Percentiles rank a stretch among this genome's conserved stretches.
phyloP scores from a whole-genome alignment of 352 stramenopile genomes.

The Phytopythium litorale region DNA sequence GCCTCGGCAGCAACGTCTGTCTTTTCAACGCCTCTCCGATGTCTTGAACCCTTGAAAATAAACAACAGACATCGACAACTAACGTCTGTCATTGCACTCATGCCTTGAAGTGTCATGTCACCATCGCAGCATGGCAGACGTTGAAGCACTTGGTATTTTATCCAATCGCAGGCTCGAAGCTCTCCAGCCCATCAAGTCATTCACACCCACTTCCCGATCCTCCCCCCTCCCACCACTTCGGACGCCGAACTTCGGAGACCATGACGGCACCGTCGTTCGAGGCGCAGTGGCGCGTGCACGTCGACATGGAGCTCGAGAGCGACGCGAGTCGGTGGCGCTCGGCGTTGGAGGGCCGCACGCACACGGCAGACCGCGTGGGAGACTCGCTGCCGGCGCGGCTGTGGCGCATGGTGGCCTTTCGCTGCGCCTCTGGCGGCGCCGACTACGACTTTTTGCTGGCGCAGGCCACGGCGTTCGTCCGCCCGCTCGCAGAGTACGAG shows the following conservation, averaged over 20 bases:
- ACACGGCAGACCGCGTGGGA: background rate
- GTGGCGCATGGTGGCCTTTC: background rate
- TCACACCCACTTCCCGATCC: too few relatives aligned
- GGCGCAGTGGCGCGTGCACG: background rate
- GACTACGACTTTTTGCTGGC: background rate
- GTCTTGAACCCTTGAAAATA: too few relatives aligned
- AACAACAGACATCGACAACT: too few relatives aligned
- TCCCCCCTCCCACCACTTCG: too few relatives aligned
- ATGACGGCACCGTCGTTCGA: background rate
- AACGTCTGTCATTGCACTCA: too few relatives aligned
- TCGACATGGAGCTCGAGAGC: background rate
- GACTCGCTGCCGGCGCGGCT: background rate
- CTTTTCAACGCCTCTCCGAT: too few relatives aligned
- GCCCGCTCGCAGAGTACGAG: conserved; percentile 1
- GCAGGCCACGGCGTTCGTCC: background rate
- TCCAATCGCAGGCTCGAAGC: too few relatives aligned
- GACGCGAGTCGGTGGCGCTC: conserved; percentile 1
- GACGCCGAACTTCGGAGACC: background rate
- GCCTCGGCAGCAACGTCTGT: too few relatives aligned
- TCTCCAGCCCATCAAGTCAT: too few relatives aligned
- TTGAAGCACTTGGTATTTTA: too few relatives aligned
- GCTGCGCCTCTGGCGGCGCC: background rate
- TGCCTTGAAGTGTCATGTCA: too few relatives aligned
- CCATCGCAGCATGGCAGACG: too few relatives aligned
- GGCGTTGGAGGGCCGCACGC: background rate